phyloP scores from a whole-genome alignment of 2,329 filamentous ascomycete genomes.

The Fusarium pseudonygamai region DNA sequence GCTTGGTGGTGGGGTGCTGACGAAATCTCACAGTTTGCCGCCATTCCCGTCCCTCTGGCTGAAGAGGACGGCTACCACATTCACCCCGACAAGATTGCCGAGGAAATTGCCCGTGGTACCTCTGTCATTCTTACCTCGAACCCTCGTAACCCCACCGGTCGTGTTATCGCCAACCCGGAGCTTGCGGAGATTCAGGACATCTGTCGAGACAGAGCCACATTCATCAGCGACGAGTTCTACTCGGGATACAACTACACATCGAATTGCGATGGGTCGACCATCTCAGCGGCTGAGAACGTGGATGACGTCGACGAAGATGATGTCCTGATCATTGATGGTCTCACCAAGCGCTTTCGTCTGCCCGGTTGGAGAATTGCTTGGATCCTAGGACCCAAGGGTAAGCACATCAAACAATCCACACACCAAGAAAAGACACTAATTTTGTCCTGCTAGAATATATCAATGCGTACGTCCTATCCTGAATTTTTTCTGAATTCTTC shows the following conservation, averaged over 20 bases:
- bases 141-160: conserved; percentile 92
- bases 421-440: neutral
- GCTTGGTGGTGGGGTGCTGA: neutral
- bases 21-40: conserved; percentile 65
- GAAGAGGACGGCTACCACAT: conserved; percentile 92
- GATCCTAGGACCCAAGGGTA: conserved; percentile 88
- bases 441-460: neutral
- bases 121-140: conserved; percentile 94
- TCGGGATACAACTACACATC: conserved; percentile 91
- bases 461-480: neutral
- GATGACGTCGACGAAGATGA: conserved; percentile 90
- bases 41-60: conserved; percentile 84
- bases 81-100: conserved; percentile 89
- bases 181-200: conserved; percentile 92
- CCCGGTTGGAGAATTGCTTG: conserved; percentile 97
- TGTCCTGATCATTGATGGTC: conserved; percentile 92
- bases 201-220: conserved; percentile 86
- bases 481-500: neutral
- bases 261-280: conserved; percentile 88
- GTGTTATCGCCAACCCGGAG: conserved; percentile 85
- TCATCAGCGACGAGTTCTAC: conserved; percentile 98
- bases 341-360: conserved; percentile 96
- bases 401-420: conserved; percentile 17
- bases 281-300: conserved; percentile 75
- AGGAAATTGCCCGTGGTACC: conserved; percentile 87